Evolutionary conservation across 2,329 filamentous ascomycete genomes (phyloP).

Genomic region (Botrytis sinoallii): DNA sequence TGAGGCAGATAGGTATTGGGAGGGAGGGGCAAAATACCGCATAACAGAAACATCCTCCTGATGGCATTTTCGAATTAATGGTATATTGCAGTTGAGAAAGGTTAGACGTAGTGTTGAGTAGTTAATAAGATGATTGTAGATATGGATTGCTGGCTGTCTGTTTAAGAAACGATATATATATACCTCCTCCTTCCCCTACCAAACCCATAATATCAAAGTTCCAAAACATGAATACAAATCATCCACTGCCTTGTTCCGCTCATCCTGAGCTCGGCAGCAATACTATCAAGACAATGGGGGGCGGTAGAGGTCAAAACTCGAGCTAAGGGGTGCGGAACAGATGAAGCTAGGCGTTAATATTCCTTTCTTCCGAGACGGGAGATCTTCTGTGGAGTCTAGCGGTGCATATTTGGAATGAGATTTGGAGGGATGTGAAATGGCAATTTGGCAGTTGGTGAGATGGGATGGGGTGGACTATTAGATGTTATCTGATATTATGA

Average conservation of each 20-base stretch:
- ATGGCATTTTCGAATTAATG: background rate
- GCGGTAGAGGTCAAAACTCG: background rate
- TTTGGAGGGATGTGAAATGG: background rate
- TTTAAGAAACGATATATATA: background rate
- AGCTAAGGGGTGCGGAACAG: background rate
- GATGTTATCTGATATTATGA: background rate
- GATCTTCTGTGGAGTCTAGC: background rate
- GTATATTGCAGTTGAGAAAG: background rate
- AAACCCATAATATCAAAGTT: background rate
- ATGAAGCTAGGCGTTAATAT: background rate
- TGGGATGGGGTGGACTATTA: background rate
- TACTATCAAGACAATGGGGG: background rate
- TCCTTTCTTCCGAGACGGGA: background rate
- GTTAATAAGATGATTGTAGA: background rate
- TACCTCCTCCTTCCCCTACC: background rate
- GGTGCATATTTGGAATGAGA: background rate
- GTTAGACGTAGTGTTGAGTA: background rate
- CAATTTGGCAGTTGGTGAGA: background rate
- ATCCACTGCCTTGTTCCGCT: background rate
- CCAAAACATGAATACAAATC: background rate
- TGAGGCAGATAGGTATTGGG: background rate
- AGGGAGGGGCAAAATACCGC: slow-evolving; percentile 22
- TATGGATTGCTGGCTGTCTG: background rate
- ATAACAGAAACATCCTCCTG: slow-evolving; percentile 33
- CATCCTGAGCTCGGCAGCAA: background rate